A percentile compares a stretch with the other conserved stretches of the same genome.
Conservation (phyloP, 2,329 filamentous ascomycete species). For the Berkeleyomyces basicola region DNA sequence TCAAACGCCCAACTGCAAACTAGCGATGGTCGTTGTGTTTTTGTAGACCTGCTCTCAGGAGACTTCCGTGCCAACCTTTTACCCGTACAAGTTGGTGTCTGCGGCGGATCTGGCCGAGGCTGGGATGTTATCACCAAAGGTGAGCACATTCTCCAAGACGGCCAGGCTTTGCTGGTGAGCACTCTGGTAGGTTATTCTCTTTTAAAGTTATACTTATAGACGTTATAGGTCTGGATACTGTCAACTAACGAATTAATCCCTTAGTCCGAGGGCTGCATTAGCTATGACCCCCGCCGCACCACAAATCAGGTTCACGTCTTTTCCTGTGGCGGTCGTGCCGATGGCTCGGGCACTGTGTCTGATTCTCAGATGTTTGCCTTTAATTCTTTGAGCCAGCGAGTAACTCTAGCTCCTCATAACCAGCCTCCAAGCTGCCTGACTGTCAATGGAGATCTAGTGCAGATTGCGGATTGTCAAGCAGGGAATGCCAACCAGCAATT, state of each 20-base stretch:
- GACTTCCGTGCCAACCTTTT: constrained; percentile 33
- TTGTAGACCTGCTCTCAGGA: constrained; percentile 30
- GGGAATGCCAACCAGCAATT: constrained; percentile 29
- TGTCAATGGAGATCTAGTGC: constrained; percentile 27
- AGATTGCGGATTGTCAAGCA: constrained; percentile 27
- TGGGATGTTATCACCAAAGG: constrained; percentile 34
- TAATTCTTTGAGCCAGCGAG: constrained; percentile 25
- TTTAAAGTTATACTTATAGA: background rate
- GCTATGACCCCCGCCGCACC: constrained; percentile 36
- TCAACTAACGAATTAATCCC: background rate
- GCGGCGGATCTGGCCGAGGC: constrained; percentile 26
- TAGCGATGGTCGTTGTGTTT: constrained; percentile 28
- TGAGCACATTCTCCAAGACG: constrained; percentile 31
- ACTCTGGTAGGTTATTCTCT: constrained; percentile 25
- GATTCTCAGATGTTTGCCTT: constrained; percentile 36
- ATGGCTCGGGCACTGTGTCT: constrained; percentile 33
- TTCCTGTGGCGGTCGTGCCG: constrained; percentile 41
- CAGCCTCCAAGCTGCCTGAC: constrained; percentile 30
- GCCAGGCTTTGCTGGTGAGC: constrained; percentile 36
- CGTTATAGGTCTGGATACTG: too few species aligned
- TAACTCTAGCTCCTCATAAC: constrained; percentile 30
- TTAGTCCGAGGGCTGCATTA: constrained; percentile 35
- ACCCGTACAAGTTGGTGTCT: constrained; percentile 29
- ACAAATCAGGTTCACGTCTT: constrained; percentile 38
- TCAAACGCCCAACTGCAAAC: constrained; percentile 29